Base-by-base conservation (phyloP, 345 rosid genomes). In the Nephelium lappaceum region DNA sequence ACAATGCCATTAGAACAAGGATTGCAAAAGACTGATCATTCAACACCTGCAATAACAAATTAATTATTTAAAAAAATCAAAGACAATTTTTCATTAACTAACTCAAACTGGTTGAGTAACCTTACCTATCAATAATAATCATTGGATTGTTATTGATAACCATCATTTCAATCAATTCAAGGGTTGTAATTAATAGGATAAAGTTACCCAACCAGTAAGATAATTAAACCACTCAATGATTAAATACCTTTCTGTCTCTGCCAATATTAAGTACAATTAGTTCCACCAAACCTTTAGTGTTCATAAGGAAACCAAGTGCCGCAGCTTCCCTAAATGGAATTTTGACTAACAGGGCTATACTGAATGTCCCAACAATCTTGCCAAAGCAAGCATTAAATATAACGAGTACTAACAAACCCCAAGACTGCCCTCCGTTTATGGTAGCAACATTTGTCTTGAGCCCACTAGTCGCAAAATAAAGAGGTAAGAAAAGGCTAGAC, bases 11-110 rank as follows among this genome's bases (percentile, higher is more conserved):
- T 19, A 91, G 79, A 11, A 87, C 93, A 53, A 90, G 74, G 53
- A 90, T 79, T 8, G 93, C 92, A 82, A 90, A 91, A 6, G 91
- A 70, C 84, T 90, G 85, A 61, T 90, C 92, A 25, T 90, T 88
- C 85, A 91, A 61, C 69, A 91, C 95, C 93, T 88, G 81, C 27
- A 76, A 12, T 39, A 21, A 3, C 5, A 45, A 2, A 45, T 7
- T 45, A 45, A 45, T 45, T 11, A 45, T 45, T 45, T 45, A 8
- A 1, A 45, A 45, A 45, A 45, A 5, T 45, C 0, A 7, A 7
- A 7, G 8, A 45, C 10, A 45, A 3, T 45, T 2, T 45, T 45
- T 45, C 51, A 45, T 45, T 2, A 31, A 31, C 3, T 31, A 31
- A 31, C 36, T 31, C 36, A 31, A 31, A 31, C 36, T 2, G 3